Conservation (phyloP, 2,329 filamentous ascomycete genomes). For the Aspergillus pseudoterreus region DNA sequence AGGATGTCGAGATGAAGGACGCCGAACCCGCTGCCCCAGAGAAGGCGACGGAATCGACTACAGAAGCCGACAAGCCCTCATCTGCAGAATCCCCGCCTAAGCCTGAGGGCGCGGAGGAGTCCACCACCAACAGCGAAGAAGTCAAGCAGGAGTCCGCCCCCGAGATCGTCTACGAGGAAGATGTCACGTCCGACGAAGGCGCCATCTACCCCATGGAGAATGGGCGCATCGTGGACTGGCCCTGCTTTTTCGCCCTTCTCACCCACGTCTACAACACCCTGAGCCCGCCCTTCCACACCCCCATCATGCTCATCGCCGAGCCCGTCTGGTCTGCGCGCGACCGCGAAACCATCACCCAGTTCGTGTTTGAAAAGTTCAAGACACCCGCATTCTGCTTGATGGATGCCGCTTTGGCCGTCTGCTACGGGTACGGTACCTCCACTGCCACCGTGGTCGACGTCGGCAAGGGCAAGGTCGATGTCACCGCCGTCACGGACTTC, state of each 20-base stretch:
- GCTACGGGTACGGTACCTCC: conserved; percentile 73
- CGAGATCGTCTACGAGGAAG: conserved; percentile 76
- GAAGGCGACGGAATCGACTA: conserved; percentile 5
- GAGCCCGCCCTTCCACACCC: conserved; percentile 89
- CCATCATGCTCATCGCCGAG: conserved; percentile 84
- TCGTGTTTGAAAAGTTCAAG: conserved; percentile 96
- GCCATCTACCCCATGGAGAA: conserved; percentile 81
- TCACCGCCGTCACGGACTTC: conserved; percentile 85
- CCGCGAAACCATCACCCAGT: conserved; percentile 82
- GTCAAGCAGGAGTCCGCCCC: conserved; percentile 22
- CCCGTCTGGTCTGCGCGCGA: conserved; percentile 88
- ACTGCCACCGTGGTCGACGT: conserved; percentile 87
- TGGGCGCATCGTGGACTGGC: conserved; percentile 84
- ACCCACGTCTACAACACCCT: conserved; percentile 87
- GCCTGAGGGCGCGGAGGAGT: conserved; percentile 21
- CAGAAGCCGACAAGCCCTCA: conserved; percentile 10
- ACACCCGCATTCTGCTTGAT: conserved; percentile 88
- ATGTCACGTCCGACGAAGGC: conserved; percentile 80
- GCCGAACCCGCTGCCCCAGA: conserved; percentile 26
- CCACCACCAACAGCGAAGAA: conserved; percentile 26
- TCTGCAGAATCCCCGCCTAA: conserved; percentile 5
- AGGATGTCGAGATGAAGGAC: conserved; percentile 47
- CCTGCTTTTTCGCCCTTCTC: conserved; percentile 87
- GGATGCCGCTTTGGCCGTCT: conserved; percentile 80
- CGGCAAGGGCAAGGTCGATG: conserved; percentile 85